Conservation (phyloP, 176 grass and related monocot species). For the Alopecurus myosuroides region DNA sequence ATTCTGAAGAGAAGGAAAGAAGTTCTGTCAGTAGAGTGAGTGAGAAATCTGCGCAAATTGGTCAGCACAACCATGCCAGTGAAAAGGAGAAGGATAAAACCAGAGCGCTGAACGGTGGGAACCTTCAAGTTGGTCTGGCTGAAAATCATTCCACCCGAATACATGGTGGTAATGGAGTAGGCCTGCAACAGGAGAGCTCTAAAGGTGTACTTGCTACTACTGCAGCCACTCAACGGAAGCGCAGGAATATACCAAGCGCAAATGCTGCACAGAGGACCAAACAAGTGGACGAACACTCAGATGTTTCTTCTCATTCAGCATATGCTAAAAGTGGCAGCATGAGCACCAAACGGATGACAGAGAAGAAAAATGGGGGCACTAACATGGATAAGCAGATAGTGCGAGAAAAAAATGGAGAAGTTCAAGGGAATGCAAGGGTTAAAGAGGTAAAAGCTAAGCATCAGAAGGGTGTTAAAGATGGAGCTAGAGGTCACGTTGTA, state of each 20-base stretch:
- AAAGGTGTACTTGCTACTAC: conserved; percentile 1
- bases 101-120: conserved; percentile 28
- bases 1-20: conserved; percentile 32
- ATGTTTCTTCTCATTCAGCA: conserved; percentile 20
- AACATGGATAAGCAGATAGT: conserved; percentile 7
- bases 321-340: conserved; percentile 4
- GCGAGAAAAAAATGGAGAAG: conserved; percentile 1
- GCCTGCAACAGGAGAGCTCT: background rate
- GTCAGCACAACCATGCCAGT: conserved; percentile 8
- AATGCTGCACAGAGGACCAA: conserved; percentile 9
- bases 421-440: conserved; percentile 30
- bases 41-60: background rate
- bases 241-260: conserved; percentile 9
- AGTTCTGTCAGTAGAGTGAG: conserved; percentile 2
- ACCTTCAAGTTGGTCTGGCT: background rate
- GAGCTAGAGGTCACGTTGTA: background rate
- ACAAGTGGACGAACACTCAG: conserved; percentile 15
- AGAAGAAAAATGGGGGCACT: conserved; percentile 10
- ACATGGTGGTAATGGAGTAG: background rate
- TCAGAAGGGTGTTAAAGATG: conserved; percentile 17
- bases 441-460: conserved; percentile 24
- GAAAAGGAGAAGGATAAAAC: conserved; percentile 23
- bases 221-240: background rate
- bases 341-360: conserved; percentile 2
- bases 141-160: conserved; percentile 8